Base-by-base conservation (phyloP, 306 rosid genomes). In the Acacia melanoxylon region DNA sequence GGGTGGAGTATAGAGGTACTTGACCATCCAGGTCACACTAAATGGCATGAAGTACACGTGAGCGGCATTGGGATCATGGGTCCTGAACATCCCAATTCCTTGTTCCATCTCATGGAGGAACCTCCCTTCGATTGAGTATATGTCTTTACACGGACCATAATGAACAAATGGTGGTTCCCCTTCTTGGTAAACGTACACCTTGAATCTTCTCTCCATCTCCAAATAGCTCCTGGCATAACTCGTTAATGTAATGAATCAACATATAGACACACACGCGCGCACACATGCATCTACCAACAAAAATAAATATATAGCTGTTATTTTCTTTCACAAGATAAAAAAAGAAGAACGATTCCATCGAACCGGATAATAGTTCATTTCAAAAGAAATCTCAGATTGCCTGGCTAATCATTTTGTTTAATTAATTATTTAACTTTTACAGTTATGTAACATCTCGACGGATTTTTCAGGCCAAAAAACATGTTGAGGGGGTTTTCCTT, bases 1-100 rank as follows among this genome's bases (percentile, higher is more conserved):
- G 46, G 25, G 52, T 9, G 85, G 82, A 29, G 87, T 75, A 76
- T 92, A 94, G 49, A 92, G 77, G 86, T 92, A 94, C 86, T 86
- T 94, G n/a, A 91, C 97, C 97, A 94, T 92, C 94, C 90, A 90
- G 16, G 97, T 88, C 37, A 94, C 97, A 62, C 98, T 94, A 74
- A 94, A 92, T 58, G 98, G 98, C 83, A 92, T 76, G 79, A 91
- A 94, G 87, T 74, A 87, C 78, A 86, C 92, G 20, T 92, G 98
- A 22, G 98, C 94, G 20, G 48, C 71, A 41, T 86, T 22, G 8
- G 94, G 89, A 76, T 90, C 89, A 73, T 11, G 52, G 49, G 97
- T 92, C 81, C 91, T 88, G 77, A 91, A 91, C 81, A 72, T 79
- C 24, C 85, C 85, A 41, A 27, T 72, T 2, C 93, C 92, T 40